These are phyloP conservation scores for Microcos paniculata DNA, from an alignment of 345 rosid genomes.

Conservation along the genomic window DNA sequence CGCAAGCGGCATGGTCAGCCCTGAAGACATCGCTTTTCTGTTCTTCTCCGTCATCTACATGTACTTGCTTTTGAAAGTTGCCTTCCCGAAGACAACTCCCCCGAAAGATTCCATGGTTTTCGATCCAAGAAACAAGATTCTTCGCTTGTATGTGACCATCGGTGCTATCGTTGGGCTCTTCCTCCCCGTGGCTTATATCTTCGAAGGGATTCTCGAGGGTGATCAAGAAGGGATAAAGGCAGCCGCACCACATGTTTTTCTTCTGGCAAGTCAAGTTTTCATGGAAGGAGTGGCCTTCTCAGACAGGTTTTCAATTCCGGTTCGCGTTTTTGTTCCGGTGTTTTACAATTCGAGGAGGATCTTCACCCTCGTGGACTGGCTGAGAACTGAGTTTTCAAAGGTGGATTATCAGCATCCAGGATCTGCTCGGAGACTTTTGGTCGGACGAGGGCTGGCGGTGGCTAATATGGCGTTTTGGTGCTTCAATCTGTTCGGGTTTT, in stretches of 20 bases:
- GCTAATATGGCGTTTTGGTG: constrained; percentile 79
- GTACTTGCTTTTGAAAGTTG: constrained; percentile 51
- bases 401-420: constrained; percentile 24
- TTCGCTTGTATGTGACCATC: constrained; percentile 45
- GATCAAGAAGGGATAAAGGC: constrained; percentile 70
- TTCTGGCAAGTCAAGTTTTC: constrained; percentile 71
- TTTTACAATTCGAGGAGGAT: constrained; percentile 73
- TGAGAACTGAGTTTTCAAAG: constrained; percentile 44
- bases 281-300: constrained; percentile 83
- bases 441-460: constrained; percentile 64
- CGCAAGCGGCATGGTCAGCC: constrained; percentile 68
- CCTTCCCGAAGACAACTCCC: constrained; percentile 50
- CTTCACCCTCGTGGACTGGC: constrained; percentile 65
- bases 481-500: constrained; percentile 80
- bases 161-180: constrained; percentile 60
- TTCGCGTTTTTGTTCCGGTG: constrained; percentile 73
- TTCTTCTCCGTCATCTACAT: constrained; percentile 47
- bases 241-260: constrained; percentile 82
- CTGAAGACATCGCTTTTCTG: constrained; percentile 55
- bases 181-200: constrained; percentile 69
- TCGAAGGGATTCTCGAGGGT: constrained; percentile 70
- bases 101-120: constrained; percentile 24
- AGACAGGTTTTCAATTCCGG: constrained; percentile 59
- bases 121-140: constrained; percentile 38
- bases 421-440: constrained; percentile 41